Evolutionary conservation across 1,284 basidiomycete genomes (phyloP), one percentile per base, ranked within the genome.

Genomic region (Pisolithus thermaeus): DNA sequence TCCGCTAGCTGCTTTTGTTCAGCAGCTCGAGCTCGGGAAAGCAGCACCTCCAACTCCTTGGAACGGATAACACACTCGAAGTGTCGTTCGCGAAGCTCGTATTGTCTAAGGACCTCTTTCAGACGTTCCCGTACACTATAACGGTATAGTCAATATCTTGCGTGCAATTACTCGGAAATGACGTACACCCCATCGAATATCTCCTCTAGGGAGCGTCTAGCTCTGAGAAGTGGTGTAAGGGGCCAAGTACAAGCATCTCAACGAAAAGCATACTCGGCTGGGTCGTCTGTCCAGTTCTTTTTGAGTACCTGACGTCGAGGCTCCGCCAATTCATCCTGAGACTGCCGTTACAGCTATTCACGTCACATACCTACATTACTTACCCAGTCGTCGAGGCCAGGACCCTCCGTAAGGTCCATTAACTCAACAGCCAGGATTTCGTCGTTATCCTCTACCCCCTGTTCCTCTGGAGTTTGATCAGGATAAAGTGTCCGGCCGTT

Each of bases 21-120:
- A 9, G 88, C 85, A 20, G 87, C 84, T 65, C 89, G 81, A 43
- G 89, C 90, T 32, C 87, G 80, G 46, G 89, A 89, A 16, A 92
- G 73, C 18, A 92, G 69, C 7, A 92, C 85, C 63, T 92, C 90
- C 22, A 92, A 77, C 67, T 92, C 90, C 68, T 92, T 92, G 38
- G 89, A 91, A 42, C 89, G 84, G 52, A 92, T 84, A 18, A 92
- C 85, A 58, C 87, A 90, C 69, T 91, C 90, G 59, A 91, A 92
- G 73, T 92, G 89, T 62, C 81, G 83, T 70, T 92, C 89, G 55
- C 89, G 83, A 50, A 90, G 79, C 62, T 92, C 85, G 61, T 92
- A 92, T 62, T 91, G 89, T 32, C 82, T 79, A 45, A 92, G 78
- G 41, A 92, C 78, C 58, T 90, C 85, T 64, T 90, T 92, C 66